Conservation (phyloP, 352 stramenopile species). For the Globisporangium emineosum region DNA sequence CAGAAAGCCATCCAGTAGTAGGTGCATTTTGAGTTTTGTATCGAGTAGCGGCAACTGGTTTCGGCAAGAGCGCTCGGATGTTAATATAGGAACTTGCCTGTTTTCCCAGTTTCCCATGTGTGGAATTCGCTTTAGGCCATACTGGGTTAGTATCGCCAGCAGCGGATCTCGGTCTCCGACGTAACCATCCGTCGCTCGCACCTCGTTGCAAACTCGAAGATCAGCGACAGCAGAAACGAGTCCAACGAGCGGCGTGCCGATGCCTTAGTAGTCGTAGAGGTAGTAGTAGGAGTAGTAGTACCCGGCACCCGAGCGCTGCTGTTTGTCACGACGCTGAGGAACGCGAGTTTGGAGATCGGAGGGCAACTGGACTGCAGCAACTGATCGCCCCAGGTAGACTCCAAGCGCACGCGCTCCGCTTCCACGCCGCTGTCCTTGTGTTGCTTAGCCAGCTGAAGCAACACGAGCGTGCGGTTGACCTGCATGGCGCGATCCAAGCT, state of each 20-base stretch:
- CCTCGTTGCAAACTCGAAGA: not conserved
- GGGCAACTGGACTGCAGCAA: not conserved
- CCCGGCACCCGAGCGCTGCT: not conserved
- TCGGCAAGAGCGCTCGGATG: not conserved
- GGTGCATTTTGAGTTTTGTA: not conserved
- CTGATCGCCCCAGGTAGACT: not conserved
- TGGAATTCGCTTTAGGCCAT: no score
- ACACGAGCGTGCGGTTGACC: not conserved
- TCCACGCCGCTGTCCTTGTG: not conserved
- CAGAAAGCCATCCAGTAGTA: not conserved
- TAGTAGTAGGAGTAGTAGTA: not conserved
- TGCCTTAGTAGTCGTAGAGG: no score
- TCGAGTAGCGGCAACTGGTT: not conserved
- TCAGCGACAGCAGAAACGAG: not conserved
- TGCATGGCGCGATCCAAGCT: not conserved
- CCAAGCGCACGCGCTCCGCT: not conserved
- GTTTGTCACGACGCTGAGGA: conserved; percentile 1
- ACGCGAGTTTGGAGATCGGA: not conserved
- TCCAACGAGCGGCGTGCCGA: not conserved
- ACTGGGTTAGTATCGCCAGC: not conserved
- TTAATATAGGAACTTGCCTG: not conserved
- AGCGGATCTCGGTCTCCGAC: not conserved
- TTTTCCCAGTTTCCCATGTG: no score
- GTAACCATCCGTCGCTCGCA: not conserved
- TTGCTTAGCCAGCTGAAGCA: not conserved